Percentiles rank a stretch among this genome's conserved stretches.
phyloP scores from a whole-genome alignment of 495 filamentous ascomycete species.

The Aspergillus sparsus region DNA sequence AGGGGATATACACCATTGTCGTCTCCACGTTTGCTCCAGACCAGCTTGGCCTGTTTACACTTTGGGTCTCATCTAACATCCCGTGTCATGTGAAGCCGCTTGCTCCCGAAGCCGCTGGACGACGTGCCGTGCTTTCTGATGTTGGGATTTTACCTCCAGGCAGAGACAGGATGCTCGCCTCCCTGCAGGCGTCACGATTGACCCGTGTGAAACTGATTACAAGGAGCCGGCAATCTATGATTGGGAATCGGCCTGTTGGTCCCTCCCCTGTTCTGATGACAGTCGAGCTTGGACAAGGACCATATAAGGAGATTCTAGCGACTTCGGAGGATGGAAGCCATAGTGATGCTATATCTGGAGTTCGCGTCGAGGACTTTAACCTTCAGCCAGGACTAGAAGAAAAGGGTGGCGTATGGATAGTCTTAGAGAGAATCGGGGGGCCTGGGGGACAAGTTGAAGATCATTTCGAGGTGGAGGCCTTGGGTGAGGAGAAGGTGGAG shows the following conservation, averaged over 20 bases:
- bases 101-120: constrained; percentile 66
- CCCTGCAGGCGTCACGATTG: constrained; percentile 52
- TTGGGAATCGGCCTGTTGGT: constrained; percentile 38
- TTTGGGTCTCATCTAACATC: constrained; percentile 66
- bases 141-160: constrained; percentile 53
- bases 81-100: constrained; percentile 56
- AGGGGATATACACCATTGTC: constrained; percentile 81
- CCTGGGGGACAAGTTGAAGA: constrained; percentile 52
- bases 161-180: constrained; percentile 53
- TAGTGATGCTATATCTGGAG: constrained; percentile 64
- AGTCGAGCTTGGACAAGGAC: constrained; percentile 68
- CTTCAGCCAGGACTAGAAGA: constrained; percentile 56
- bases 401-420: constrained; percentile 67
- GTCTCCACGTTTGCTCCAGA: constrained; percentile 83
- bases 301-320: constrained; percentile 61
- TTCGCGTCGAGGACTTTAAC: constrained; percentile 72
- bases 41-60: constrained; percentile 70
- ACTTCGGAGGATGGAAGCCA: constrained; percentile 64
- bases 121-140: constrained; percentile 55
- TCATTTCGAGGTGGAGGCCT: constrained; percentile 63
- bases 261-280: constrained; percentile 62
- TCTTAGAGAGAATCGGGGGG: constrained; percentile 71
- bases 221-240: constrained; percentile 40
- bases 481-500: constrained; percentile 66
- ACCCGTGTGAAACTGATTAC: constrained; percentile 60